Evolutionary conservation across 495 filamentous ascomycete genomes (phyloP), one percentile per base, ranked within the genome.

Genomic region (Neurospora sp.): DNA sequence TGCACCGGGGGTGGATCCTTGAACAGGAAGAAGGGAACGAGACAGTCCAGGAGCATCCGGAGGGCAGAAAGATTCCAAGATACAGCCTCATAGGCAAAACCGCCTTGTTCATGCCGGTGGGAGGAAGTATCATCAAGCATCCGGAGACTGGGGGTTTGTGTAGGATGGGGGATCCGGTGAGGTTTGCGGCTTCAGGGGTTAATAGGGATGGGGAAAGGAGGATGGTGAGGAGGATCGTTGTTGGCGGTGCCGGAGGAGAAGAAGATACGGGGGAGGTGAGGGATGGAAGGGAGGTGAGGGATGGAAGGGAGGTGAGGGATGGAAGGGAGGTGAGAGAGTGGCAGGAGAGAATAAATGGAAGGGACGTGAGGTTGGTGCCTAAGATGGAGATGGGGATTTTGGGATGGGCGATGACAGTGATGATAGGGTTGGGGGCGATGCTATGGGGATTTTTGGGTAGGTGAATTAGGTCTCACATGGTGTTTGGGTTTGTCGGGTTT

Each of bases 151-250:
- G 47, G 20, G n/a, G 20, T 0, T 27, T 59, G n/a, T 59, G 47
- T 14, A 59, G 47, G 47, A 59, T 59, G 47, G 20, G 47, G 0
- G 47, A 59, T 27, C 47, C 47, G 9, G 47, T 59, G 8, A 59
- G 20, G 20, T 59, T 1, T 59, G 47, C 47, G 0, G 2, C 82
- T 69, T 45, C 76, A 78, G 31, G 78, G 73, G 45, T 82, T 84
- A 72, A 82, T 86, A 69, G 87, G 84, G 41, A 85, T 82, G 40
- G 83, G 69, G 35, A 75, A 73, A 71, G 87, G 44, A 3, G 75
- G 86, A 69, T 89, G 83, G 68, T 91, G 86, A 87, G 89, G 90
- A 86, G 87, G 75, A 84, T 89, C 78, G 82, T 85, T 65, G 81
- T 88, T 69, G 7, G 77, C 71, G 37, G 88, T 85, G 72, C 89